A percentile compares a stretch with the other conserved stretches of the same genome.
Evolutionary conservation across 1,139 yeast genomes (phyloP).

Genomic region (Suhomyces choctaworum): DNA sequence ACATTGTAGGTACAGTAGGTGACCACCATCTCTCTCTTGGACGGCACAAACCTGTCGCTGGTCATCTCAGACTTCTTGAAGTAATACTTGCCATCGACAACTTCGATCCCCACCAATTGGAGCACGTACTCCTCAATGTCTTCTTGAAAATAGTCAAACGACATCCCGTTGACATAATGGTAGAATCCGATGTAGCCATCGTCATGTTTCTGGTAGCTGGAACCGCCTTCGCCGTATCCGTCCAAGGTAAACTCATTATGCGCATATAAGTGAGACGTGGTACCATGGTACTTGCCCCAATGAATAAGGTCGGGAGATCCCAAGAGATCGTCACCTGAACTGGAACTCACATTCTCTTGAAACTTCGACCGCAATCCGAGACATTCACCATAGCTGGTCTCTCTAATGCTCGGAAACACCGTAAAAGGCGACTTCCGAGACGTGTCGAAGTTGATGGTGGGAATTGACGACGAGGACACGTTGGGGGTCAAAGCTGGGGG

Average conservation of each 20-base stretch:
- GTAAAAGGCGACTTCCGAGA: constrained; percentile 7
- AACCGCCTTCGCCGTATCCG: constrained; percentile 9
- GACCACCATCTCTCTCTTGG: constrained; percentile 39
- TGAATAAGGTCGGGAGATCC: constrained; percentile 47
- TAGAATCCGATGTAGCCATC: constrained; percentile 46
- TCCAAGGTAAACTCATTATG: constrained; percentile 30
- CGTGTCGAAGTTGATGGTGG: constrained; percentile 10
- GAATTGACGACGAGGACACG: constrained; percentile 7
- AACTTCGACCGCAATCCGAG: constrained; percentile 26
- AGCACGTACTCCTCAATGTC: constrained; percentile 35
- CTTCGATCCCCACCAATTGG: constrained; percentile 30
- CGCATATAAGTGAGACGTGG: constrained; percentile 30
- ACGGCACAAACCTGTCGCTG: constrained; percentile 8
- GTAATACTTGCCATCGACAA: constrained; percentile 20
- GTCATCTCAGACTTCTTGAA: constrained; percentile 13
- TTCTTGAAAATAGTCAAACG: constrained; percentile 21
- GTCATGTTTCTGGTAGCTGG: constrained; percentile 22
- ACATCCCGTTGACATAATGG: constrained; percentile 42
- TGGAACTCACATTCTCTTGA: constrained; percentile 20
- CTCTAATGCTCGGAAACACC: constrained; percentile 22
- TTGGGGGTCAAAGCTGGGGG: constrained; percentile 7
- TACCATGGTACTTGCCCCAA: constrained; percentile 40
- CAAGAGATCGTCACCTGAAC: constrained; percentile 6
- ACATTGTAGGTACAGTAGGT: constrained; percentile 53
- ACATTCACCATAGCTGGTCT: constrained; percentile 31